Conservation (phyloP, 2,329 filamentous ascomycete species). For the Fonsecaea pedrosoi region DNA sequence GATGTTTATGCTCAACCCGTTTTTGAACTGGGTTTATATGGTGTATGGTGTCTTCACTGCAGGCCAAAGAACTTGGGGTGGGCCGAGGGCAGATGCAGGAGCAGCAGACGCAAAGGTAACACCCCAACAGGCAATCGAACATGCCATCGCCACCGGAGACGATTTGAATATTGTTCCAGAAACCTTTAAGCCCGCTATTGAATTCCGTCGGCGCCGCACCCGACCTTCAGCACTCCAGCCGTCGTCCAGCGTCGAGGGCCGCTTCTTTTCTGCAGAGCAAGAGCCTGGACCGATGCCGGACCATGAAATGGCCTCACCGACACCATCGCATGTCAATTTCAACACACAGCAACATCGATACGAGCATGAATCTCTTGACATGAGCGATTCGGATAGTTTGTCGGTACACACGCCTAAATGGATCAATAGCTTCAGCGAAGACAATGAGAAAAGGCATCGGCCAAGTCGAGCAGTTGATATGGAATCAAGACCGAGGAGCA, state of each 20-base stretch:
- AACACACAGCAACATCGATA: constrained; percentile 15
- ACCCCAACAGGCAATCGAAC: constrained; percentile 81
- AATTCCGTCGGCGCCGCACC: constrained; percentile 38
- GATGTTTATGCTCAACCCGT: constrained; percentile 94
- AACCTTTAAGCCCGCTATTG: constrained; percentile 68
- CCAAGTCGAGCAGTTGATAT: constrained; percentile 7
- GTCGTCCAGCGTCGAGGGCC: constrained; percentile 75
- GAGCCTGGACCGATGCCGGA: constrained; percentile 59
- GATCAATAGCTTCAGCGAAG: constrained; percentile 27
- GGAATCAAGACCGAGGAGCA: constrained; percentile 3
- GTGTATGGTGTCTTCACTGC: constrained; percentile 95
- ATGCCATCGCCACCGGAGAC: constrained; percentile 78
- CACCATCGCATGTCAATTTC: constrained; percentile 23
- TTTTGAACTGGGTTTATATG: constrained; percentile 99
- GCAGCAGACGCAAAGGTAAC: constrained; percentile 77
- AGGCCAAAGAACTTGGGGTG: constrained; percentile 93
- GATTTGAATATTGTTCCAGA: constrained; percentile 90
- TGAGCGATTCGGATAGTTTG: constrained; percentile 38
- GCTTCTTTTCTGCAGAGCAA: constrained; percentile 74
- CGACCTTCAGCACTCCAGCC: constrained; percentile 67
- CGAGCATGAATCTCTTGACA: constrained; percentile 37
- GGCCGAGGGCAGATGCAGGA: constrained; percentile 86
- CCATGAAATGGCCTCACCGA: constrained; percentile 24
- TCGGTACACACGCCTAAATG: constrained; percentile 38
- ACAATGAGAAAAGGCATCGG: constrained; percentile 11